Percentiles rank a stretch among this genome's conserved stretches.
These are phyloP conservation scores for Nemania diffusa DNA, from an alignment of 2,329 filamentous ascomycete genomes.

Conservation along the genomic window DNA sequence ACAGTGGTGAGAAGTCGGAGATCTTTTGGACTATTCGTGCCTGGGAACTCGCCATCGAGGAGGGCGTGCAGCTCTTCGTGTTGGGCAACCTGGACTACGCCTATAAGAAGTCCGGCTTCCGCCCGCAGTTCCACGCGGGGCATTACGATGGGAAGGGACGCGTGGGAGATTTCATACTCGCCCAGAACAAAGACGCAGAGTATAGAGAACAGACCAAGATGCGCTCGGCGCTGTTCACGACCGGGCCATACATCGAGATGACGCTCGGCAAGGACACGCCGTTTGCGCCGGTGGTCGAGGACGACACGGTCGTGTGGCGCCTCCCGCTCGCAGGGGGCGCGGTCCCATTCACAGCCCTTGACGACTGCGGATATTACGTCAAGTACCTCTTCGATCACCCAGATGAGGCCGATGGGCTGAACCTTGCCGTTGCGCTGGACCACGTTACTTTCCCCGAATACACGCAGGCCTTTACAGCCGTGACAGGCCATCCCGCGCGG, in stretches of 20 bases:
- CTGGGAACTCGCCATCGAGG: constrained; percentile 22
- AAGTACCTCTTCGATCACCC: constrained; percentile 26
- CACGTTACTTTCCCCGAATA: constrained; percentile 18
- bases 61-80: constrained; percentile 16
- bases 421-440: constrained; percentile 13
- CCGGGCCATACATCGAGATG: constrained; percentile 22
- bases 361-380: constrained; percentile 19
- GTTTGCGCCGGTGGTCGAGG: constrained; percentile 9
- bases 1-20: constrained; percentile 20
- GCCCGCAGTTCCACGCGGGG: constrained; percentile 15
- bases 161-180: constrained; percentile 17
- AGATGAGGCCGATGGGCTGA: constrained; percentile 6
- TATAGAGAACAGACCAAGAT: constrained; percentile 2
- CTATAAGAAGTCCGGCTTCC: constrained; percentile 19
- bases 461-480: constrained; percentile 8
- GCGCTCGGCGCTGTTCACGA: constrained; percentile 18
- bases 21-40: constrained; percentile 25
- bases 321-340: constrained; percentile 6
- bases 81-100: constrained; percentile 15
- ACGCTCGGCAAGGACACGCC: constrained; percentile 16
- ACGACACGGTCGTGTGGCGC: constrained; percentile 15
- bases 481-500: constrained; percentile 4
- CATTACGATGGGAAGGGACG: constrained; percentile 22
- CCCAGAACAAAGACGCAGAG: constrained; percentile 17
- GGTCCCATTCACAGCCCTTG: constrained; percentile 8